Evolutionary conservation across 768 basidiomycete genomes (phyloP), one percentile per base, ranked within the genome.

Genomic region (Fomitopsis serialis): DNA sequence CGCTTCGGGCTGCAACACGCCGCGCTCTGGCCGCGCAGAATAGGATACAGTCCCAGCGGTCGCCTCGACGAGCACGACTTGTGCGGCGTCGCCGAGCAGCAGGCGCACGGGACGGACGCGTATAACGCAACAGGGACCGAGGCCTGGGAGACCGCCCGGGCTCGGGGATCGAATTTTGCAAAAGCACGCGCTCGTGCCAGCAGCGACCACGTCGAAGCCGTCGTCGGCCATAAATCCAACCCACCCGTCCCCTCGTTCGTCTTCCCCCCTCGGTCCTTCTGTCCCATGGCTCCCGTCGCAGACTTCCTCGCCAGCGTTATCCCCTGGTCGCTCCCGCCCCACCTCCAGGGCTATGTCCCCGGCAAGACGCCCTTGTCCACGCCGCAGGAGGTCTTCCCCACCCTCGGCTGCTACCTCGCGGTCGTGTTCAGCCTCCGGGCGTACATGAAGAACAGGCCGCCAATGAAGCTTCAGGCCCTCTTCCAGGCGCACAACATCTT

Each of bases 401-500:
- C 87, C 13, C 79, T 99, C 57, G 79, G 70, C 27, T 78, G 80
- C 53, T 99, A 99, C 77, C 84, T 99, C 61, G 84, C 80, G 70
- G 73, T 87, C 74, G 85, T 99, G 65, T 98, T 98, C 66, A 82
- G 88, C 58, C 79, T 88, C 34, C 84, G 85, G 66, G 84, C 82
- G 60, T 67, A 89, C 63, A 97, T 98, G 95, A 89, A 79, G 77
- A 80, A 80, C 67, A 77, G 78, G 46, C 73, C 79, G 62, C 78
- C 93, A 9, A 76, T 79, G 62, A 87, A 84, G 72, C 84, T 97
- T 63, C 91, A 85, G 56, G 69, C 78, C 54, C 78, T 92, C 53
- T 98, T 98, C 74, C 91, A 92, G 72, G 65, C 79, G 37, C 97
- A 99, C 75, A 99, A 99, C 69, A 74, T 92, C 56, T 72, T 97